Percentiles rank a stretch among this genome's conserved stretches.
phyloP scores from a whole-genome alignment of 2,329 filamentous ascomycete species.

The Bimuria novae-zelandiae region DNA sequence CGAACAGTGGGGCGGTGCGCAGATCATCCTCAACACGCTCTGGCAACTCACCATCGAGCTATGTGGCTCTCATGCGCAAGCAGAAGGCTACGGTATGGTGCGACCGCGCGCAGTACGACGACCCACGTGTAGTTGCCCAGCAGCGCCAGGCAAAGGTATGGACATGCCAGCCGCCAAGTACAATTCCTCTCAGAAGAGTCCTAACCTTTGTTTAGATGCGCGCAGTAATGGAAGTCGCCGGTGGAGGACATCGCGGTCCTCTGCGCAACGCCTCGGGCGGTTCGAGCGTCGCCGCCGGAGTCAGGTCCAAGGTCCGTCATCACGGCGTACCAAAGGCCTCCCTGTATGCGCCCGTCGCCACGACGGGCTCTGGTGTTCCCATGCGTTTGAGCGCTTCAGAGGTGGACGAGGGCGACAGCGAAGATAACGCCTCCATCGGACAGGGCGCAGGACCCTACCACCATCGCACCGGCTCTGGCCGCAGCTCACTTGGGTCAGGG shows the following conservation, averaged over 20 bases:
- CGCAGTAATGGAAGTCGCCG: constrained; percentile 81
- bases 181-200: neutral
- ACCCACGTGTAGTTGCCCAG: constrained; percentile 79
- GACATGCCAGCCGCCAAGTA: neutral
- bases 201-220: constrained; percentile 56
- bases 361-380: constrained; percentile 79
- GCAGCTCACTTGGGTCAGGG: constrained; percentile 63
- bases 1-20: constrained; percentile 61
- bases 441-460: constrained; percentile 55
- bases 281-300: constrained; percentile 52
- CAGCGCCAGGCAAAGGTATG: constrained; percentile 77
- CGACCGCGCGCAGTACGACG: constrained; percentile 89
- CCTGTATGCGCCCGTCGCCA: constrained; percentile 77
- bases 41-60: constrained; percentile 68
- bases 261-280: constrained; percentile 46
- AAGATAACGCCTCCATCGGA: constrained; percentile 60
- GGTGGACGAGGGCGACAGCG: constrained; percentile 84
- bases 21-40: constrained; percentile 84
- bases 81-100: constrained; percentile 99
- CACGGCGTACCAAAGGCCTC: constrained; percentile 79
- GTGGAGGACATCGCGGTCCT: constrained; percentile 52
- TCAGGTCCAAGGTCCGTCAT: constrained; percentile 85
- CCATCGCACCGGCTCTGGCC: constrained; percentile 72
- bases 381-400: constrained; percentile 93
- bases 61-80: constrained; percentile 93